Evolutionary conservation across 2,329 filamentous ascomycete species (phyloP).

Genomic region (Dactylellina leptospora): DNA sequence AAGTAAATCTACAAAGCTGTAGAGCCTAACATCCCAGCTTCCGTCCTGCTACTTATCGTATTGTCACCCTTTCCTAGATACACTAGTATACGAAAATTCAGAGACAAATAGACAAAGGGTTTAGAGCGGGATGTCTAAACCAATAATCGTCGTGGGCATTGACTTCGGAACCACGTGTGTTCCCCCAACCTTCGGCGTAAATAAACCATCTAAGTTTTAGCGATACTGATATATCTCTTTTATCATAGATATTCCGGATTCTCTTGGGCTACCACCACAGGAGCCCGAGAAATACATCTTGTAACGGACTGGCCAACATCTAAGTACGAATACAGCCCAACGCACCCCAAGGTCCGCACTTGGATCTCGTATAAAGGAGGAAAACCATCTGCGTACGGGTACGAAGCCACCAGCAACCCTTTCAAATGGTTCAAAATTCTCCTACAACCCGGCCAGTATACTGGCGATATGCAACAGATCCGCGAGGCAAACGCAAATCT

Average conservation of each 20-base stretch:
- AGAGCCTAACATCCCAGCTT: no score
- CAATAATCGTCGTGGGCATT: slow-evolving; percentile 21
- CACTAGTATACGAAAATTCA: no score
- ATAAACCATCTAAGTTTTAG: not conserved
- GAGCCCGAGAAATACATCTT: slow-evolving; percentile 6
- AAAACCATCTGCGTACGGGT: slow-evolving; percentile 4
- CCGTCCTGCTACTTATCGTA: no score
- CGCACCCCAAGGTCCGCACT: slow-evolving; percentile 7
- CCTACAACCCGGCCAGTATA: slow-evolving; percentile 12
- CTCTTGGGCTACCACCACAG: slow-evolving; percentile 14
- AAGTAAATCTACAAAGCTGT: no score
- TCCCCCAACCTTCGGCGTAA: not conserved
- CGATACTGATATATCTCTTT: no score
- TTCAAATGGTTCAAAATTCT: slow-evolving; percentile 31
- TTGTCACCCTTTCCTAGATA: no score
- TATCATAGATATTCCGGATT: slow-evolving; percentile 22
- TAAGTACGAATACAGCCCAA: not conserved
- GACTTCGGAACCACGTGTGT: slow-evolving; percentile 30
- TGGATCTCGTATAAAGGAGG: slow-evolving; percentile 17
- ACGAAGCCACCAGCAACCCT: not conserved
- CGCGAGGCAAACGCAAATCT: slow-evolving; percentile 4
- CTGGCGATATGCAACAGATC: not conserved
- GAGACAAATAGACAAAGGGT: no score
- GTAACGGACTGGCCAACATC: slow-evolving; percentile 5
- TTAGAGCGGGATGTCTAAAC: not conserved